phyloP scores from a whole-genome alignment of 257 asterid genomes.

The Solanum verrucosum region DNA sequence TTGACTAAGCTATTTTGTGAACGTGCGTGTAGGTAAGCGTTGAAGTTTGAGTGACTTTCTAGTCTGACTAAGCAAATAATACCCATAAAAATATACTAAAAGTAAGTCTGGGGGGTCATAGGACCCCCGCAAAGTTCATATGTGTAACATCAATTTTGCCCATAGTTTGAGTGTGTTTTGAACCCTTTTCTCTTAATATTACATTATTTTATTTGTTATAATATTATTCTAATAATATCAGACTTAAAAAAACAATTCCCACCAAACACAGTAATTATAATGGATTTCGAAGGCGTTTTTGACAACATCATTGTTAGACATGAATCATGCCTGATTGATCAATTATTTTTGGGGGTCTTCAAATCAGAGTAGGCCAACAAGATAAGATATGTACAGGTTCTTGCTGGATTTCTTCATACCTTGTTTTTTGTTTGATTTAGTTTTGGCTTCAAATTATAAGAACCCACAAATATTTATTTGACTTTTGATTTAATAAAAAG shows the following conservation, averaged over 20 bases:
- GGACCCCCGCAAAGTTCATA: no score
- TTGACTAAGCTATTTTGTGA: no score
- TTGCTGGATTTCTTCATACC: neutral
- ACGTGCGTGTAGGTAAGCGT: no score
- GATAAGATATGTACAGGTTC: neutral
- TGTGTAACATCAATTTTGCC: no score
- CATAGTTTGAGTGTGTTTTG: no score
- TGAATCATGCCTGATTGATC: neutral
- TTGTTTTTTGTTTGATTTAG: neutral
- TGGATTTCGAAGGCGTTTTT: neutral
- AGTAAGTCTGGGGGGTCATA: no score
- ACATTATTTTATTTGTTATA: no score
- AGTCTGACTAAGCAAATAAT: no score
- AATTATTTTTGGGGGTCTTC: neutral
- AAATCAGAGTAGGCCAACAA: neutral
- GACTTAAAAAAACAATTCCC: neutral
- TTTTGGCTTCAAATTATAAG: neutral
- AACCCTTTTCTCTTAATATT: no score
- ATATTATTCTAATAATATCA: no score
- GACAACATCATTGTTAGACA: neutral
- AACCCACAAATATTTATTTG: neutral
- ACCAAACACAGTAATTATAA: neutral
- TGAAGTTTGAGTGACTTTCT: no score
- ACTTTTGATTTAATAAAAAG: neutral
- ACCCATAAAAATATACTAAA: no score